Evolutionary conservation across 1,139 yeast species (phyloP), one percentile per base, ranked within the genome.

Genomic region (Yamadazyma triangularis): DNA sequence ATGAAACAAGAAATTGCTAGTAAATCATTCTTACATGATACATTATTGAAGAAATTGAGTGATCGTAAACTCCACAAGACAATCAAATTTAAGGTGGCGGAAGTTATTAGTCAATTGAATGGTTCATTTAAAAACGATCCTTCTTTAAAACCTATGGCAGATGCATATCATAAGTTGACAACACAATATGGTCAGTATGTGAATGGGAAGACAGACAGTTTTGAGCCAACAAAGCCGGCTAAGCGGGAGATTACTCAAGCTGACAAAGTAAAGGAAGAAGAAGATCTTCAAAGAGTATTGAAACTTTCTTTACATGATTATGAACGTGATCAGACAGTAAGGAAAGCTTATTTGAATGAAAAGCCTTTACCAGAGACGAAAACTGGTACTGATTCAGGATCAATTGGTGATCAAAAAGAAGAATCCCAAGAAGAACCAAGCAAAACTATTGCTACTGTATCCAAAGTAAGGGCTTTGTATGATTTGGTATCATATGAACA

Each of bases 1-100:
- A 76, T 85, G 74, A 80, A 79, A 46, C 88, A 85, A 40, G 87
- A 82, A 45, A 78, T 89, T 27, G 89, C 95, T 22, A 68, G 88
- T 14, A 76, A 74, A 42, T 51, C 70, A 8, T 87, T 88, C 51
- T 73, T 88, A 18, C 64, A 68, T 27, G 66, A 61, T 16, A 36
- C 69, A 14, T 60, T 91, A 29, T 49, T 77, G 23, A 65, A 67
- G 35, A 63, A 80, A 41, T 63, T 86, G 20, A 69, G 67, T 12
- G 86, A 79, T 46, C 54, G 62, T 14, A 55, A 64, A 28, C 72
- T 83, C 23, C 96, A 89, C 57, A 58, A 64, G 23, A 69, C 79
- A 3, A 85, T 91, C 34, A 87, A 86, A 52, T 50, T 62, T 30
- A 73, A 75, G 36, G 66, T 86, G 6, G 74, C 78, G 7, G 87